phyloP scores from a whole-genome alignment of 2,329 filamentous ascomycete species.

The Exserohilum rostratum region DNA sequence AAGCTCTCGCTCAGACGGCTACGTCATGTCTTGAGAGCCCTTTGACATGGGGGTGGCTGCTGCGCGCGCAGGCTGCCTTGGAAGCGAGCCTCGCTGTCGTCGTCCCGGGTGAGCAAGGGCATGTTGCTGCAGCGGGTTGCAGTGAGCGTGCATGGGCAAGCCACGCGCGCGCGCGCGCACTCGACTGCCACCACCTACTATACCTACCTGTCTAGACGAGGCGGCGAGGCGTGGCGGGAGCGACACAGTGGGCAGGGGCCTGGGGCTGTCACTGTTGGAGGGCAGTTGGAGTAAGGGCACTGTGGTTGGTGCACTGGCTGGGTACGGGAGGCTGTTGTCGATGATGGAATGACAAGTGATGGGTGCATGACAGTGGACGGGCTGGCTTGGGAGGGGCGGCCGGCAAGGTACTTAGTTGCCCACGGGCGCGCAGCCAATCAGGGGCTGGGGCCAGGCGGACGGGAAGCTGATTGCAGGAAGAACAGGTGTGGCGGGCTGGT shows the following conservation, averaged over 20 bases:
- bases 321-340: too few relatives aligned
- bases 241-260: slow-evolving; percentile 10
- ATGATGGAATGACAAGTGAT: too few relatives aligned
- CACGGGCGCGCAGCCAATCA: slow-evolving; percentile 10
- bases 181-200: too few relatives aligned
- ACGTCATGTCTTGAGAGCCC: neutral
- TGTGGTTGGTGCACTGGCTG: slow-evolving; percentile 13
- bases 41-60: too few relatives aligned
- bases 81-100: too few relatives aligned
- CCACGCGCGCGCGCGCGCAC: neutral
- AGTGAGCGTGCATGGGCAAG: slow-evolving; percentile 6
- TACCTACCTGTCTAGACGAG: slow-evolving; percentile 7
- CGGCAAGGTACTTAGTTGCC: slow-evolving; percentile 11
- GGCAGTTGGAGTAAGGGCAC: slow-evolving; percentile 16
- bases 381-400: slow-evolving; percentile 2
- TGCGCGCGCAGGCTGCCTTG: too few relatives aligned
- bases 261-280: too few relatives aligned
- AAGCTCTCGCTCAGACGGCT: slow-evolving; percentile 1
- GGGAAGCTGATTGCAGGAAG: slow-evolving; percentile 27
- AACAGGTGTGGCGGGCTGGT: slow-evolving; percentile 9
- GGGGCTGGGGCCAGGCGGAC: slow-evolving; percentile 5
- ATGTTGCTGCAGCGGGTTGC: slow-evolving; percentile 4
- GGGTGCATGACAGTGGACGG: slow-evolving; percentile 9
- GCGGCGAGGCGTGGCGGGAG: slow-evolving; percentile 1
- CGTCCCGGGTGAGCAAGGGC: neutral